Evolutionary conservation across 441 rosid genomes (phyloP), one percentile per base, ranked within the genome.

Genomic region (Aquilaria agallochum): DNA sequence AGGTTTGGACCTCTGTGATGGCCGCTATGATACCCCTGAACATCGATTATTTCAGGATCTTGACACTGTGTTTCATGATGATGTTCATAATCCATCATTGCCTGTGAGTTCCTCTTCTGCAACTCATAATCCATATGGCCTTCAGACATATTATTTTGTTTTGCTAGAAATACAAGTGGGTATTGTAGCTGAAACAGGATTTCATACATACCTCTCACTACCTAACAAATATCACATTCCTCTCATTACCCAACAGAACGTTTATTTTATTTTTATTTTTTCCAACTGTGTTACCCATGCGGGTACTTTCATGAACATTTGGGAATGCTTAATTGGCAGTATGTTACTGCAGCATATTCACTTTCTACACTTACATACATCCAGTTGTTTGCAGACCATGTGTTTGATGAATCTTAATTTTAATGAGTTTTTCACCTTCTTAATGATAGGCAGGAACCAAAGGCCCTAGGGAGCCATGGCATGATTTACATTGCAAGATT

Each of bases 1-100:
- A 52, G 97, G 96, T 59, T 76, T 90, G 49, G 97, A 90, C 73
- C 92, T 90, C 27, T 91, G 97, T 67, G 97, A 91, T 76, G 97
- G 97, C 56, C 89, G 95, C 55, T 92, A 92, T 68, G 97, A 91
- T 67, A 88, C 97, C 31, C 96, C 97, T 15, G 75, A 79, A 57
- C 97, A 92, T 68, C 78, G 85, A 50, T 63, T 92, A 40, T 83
- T 85, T 60, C 80, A 50, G 55, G 95, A 84, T 70, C 85, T 87
- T 59, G 80, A 77, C 70, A 87, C 92, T 1, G 81, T 78, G 40
- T 92, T 82, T 67, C 46, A 67, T 65, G 71, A 74, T 58, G 97
- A 92, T 67, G 85, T 59, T 70, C 90, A 85, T 63, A 89, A 92
- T 62, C 96, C 95, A n/a, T 87, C 95, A 20, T 77, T 89, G 69